Percentiles rank a stretch among this genome's conserved stretches.
Conservation (phyloP, 768 basidiomycete species). For the Pulveroboletus sp. region DNA sequence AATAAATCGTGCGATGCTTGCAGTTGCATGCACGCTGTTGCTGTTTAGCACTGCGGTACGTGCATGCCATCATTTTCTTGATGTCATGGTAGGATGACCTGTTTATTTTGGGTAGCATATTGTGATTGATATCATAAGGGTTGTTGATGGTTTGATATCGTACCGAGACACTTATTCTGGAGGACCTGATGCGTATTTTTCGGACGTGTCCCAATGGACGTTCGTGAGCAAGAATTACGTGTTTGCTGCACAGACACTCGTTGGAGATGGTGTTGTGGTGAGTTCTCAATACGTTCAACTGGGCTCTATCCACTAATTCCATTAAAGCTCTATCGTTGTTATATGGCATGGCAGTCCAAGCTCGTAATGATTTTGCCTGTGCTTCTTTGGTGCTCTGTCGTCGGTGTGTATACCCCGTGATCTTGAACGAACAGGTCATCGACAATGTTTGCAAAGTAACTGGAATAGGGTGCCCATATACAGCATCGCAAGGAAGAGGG, state of each 20-base stretch:
- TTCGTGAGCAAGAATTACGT: slow-evolving; percentile 24
- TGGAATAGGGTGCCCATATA: slow-evolving; percentile 13
- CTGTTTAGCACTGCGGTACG: slow-evolving; percentile 23
- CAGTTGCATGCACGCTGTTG: slow-evolving; percentile 18
- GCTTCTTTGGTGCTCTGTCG: slow-evolving; percentile 25
- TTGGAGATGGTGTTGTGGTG: slow-evolving; percentile 25
- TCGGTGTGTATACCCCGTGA: slow-evolving; percentile 7
- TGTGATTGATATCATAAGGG: slow-evolving; percentile 13
- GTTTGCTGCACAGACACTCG: slow-evolving; percentile 17
- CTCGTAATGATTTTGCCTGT: slow-evolving; percentile 21
- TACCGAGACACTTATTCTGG: slow-evolving; percentile 18
- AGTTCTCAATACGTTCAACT: neutral
- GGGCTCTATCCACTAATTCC: neutral
- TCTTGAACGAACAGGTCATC: neutral
- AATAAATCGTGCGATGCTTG: slow-evolving; percentile 2
- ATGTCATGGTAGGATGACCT: too few species aligned
- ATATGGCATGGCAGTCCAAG: slow-evolving; percentile 26
- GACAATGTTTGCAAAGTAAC: slow-evolving; percentile 4
- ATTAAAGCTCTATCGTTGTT: slow-evolving; percentile 16
- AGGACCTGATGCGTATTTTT: slow-evolving; percentile 24
- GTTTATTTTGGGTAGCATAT: slow-evolving; percentile 12
- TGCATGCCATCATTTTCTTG: neutral
- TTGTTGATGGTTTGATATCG: slow-evolving; percentile 18
- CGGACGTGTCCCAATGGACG: slow-evolving; percentile 16
- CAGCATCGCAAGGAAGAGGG: slow-evolving; percentile 4